Evolutionary conservation across 345 rosid genomes (phyloP).

Genomic region (Erysimum cheiranthoides): DNA sequence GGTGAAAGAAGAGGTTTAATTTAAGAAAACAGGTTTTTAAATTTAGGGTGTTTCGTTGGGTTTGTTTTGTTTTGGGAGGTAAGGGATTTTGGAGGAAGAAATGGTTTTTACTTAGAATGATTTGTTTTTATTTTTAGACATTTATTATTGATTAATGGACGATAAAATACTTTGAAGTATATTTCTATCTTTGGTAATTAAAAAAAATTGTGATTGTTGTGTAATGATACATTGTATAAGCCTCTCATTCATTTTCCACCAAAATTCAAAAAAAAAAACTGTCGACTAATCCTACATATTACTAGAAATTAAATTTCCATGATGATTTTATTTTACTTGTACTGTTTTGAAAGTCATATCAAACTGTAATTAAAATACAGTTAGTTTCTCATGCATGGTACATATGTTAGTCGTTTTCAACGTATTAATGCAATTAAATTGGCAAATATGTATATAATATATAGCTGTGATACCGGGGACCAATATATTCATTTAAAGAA

Average conservation of each 20-base stretch:
- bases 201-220: not conserved
- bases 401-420: constrained; percentile 16
- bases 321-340: too few relatives aligned
- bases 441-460: not conserved
- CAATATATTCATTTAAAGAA: constrained; percentile 29
- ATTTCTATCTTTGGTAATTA: constrained; percentile 40
- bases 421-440: constrained; percentile 25
- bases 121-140: constrained; percentile 32
- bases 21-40: constrained; percentile 39
- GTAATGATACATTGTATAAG: not conserved
- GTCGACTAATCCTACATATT: too few relatives aligned
- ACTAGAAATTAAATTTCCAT: too few relatives aligned
- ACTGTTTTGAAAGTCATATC: too few relatives aligned
- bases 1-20: constrained; percentile 40
- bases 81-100: constrained; percentile 32
- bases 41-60: constrained; percentile 38
- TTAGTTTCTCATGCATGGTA: too few relatives aligned
- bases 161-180: constrained; percentile 22
- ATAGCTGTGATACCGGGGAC: constrained; percentile 14
- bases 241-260: constrained; percentile 7
- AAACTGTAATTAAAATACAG: too few relatives aligned
- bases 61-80: constrained; percentile 43
- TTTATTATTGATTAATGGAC: constrained; percentile 30
- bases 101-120: constrained; percentile 14
- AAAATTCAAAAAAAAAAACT: not conserved